Percentiles rank a stretch among this genome's conserved stretches.
phyloP scores from a whole-genome alignment of 495 filamentous ascomycete genomes.

The Collariella sp. region DNA sequence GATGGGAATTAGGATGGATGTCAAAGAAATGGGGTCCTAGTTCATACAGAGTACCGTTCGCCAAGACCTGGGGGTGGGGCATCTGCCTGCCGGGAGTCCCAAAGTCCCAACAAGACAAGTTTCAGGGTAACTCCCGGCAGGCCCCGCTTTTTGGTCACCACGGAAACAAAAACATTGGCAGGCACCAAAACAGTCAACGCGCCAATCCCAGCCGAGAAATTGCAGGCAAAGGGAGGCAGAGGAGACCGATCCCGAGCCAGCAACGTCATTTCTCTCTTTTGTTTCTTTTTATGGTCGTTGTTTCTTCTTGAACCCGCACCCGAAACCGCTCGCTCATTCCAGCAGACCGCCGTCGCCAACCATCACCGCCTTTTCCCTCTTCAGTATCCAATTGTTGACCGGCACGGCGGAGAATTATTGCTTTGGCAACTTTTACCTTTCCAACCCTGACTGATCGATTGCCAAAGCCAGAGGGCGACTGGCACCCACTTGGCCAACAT shows the following conservation, averaged over 20 bases:
- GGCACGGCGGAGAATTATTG: constrained; percentile 3
- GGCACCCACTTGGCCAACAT: constrained; percentile 22
- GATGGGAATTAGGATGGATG: too few relatives aligned
- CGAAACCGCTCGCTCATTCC: background rate
- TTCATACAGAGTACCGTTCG: too few relatives aligned
- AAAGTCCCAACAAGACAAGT: too few relatives aligned
- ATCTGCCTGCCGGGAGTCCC: background rate
- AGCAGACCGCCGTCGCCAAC: background rate
- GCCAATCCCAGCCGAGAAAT: constrained; percentile 7
- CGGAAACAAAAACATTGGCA: constrained; percentile 2
- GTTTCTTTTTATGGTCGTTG: background rate
- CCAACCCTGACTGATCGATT: background rate
- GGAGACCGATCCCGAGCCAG: background rate
- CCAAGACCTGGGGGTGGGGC: background rate
- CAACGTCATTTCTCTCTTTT: constrained; percentile 8
- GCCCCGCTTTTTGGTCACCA: constrained; percentile 2
- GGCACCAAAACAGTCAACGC: constrained; percentile 4
- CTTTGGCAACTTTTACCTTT: background rate
- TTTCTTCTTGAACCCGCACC: background rate
- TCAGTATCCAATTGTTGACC: constrained; percentile 9
- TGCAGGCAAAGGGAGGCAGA: too few relatives aligned
- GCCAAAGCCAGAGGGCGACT: background rate
- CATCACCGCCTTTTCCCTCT: background rate
- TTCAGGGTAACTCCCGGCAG: background rate
- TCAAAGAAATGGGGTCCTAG: too few relatives aligned